These are phyloP conservation scores for Trametes versicolor DNA, from an alignment of 1,284 basidiomycete genomes.

Conservation along the genomic window DNA sequence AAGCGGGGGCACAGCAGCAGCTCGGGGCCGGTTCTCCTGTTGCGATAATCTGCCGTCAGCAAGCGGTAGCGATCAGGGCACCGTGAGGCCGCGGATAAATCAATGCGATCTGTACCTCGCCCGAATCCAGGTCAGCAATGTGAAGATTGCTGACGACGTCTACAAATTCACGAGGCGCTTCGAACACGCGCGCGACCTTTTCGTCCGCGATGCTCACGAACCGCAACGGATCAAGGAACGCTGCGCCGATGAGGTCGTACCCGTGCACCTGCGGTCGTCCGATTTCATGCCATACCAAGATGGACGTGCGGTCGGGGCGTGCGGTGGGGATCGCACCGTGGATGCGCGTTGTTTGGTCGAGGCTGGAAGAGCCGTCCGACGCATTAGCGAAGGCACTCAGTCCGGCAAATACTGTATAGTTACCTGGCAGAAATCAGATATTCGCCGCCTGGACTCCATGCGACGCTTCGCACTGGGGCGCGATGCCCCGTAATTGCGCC, in stretches of 20 bases:
- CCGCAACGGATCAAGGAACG: constrained; percentile 78
- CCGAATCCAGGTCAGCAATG: constrained; percentile 56
- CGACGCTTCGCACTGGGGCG: constrained; percentile 78
- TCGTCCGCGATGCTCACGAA: constrained; percentile 93
- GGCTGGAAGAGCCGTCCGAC: constrained; percentile 52
- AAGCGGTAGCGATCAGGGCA: neutral
- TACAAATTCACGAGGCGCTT: constrained; percentile 85
- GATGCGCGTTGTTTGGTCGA: constrained; percentile 91
- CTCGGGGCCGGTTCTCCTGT: constrained; percentile 57
- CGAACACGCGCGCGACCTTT: constrained; percentile 92
- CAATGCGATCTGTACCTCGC: constrained; percentile 50
- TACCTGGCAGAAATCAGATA: constrained; percentile 88
- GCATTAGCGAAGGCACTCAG: neutral
- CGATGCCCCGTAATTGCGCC: constrained; percentile 87
- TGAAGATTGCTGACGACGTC: constrained; percentile 61
- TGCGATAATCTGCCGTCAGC: constrained; percentile 3
- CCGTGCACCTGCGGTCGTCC: constrained; percentile 94
- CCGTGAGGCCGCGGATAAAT: neutral
- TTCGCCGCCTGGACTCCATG: constrained; percentile 87
- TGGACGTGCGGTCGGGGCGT: constrained; percentile 33
- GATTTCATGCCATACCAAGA: constrained; percentile 82
- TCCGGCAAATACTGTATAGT: constrained; percentile 34
- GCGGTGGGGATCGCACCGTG: constrained; percentile 64
- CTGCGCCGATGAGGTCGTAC: constrained; percentile 88
- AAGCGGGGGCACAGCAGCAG: constrained; percentile 80